Percentiles rank a stretch among this genome's conserved stretches.
Conservation (phyloP, 2,329 filamentous ascomycete species). For the Hyphodiscus sp. region DNA sequence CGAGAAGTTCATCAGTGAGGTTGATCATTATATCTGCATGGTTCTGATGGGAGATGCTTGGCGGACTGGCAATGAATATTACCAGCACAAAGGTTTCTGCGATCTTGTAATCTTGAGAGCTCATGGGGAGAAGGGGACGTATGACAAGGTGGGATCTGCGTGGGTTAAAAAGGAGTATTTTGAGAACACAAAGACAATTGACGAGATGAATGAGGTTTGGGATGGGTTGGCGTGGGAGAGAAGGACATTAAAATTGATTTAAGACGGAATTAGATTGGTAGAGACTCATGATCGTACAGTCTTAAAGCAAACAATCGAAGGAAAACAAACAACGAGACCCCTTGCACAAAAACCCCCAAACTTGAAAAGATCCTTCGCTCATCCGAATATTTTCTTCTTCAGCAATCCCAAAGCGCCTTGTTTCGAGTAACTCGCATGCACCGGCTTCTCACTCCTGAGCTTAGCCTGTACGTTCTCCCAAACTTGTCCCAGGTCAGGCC, state of each 20-base stretch:
- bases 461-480: slow-evolving; percentile 12
- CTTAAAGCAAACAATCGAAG: too few relatives aligned
- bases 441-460: slow-evolving; percentile 2
- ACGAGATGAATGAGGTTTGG: background rate
- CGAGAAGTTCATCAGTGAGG: background rate
- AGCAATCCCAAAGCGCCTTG: slow-evolving; percentile 1
- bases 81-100: background rate
- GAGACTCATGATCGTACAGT: too few relatives aligned
- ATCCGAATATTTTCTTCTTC: slow-evolving; percentile 6
- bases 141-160: slow-evolving; percentile 2
- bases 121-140: background rate
- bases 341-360: too few relatives aligned
- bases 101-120: background rate
- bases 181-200: background rate
- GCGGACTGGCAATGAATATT: background rate
- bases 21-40: slow-evolving; percentile 1
- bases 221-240: slow-evolving; percentile 4
- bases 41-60: background rate
- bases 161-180: background rate
- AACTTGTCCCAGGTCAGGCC: slow-evolving; percentile 9
- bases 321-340: too few relatives aligned
- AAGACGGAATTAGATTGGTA: background rate
- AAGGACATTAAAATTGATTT: background rate
- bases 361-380: too few relatives aligned
- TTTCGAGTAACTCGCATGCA: slow-evolving; percentile 6